Evolutionary conservation across 148 eudicot species (phyloP).

Genomic region (Vaccinium myrtillus): DNA sequence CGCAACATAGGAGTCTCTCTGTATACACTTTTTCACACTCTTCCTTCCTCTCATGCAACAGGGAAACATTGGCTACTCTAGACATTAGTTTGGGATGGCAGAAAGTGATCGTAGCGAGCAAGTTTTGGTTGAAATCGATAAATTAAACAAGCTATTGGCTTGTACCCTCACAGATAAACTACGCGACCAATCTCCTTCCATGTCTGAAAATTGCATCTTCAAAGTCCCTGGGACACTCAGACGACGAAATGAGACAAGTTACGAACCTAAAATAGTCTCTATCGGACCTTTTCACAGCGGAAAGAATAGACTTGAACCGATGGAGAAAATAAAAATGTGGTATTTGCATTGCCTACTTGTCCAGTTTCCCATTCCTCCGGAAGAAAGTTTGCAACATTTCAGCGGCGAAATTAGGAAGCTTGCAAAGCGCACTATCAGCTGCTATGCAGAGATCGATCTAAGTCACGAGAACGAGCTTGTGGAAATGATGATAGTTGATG

Average conservation of each 20-base stretch:
- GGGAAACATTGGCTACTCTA: neutral
- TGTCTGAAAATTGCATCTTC: neutral
- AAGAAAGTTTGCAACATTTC: conserved; percentile 1
- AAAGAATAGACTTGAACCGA: neutral
- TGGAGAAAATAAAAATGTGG: conserved; percentile 2
- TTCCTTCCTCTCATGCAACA: neutral
- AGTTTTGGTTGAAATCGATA: neutral
- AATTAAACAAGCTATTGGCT: neutral
- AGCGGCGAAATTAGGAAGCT: neutral
- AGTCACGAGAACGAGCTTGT: neutral
- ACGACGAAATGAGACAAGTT: neutral
- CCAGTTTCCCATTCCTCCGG: neutral
- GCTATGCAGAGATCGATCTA: neutral
- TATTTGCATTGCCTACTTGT: neutral
- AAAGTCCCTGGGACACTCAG: conserved; percentile 1
- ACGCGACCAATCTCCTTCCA: neutral
- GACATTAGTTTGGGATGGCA: neutral
- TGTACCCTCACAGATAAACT: neutral
- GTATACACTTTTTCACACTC: neutral
- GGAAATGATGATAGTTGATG: conserved; percentile 7
- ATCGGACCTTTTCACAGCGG: neutral
- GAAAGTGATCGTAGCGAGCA: neutral
- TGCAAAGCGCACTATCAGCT: neutral
- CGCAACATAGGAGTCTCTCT: neutral
- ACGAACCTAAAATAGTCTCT: neutral